Evolutionary conservation across 768 basidiomycete genomes (phyloP).

Genomic region (Rubroboletus pulcherrimus): DNA sequence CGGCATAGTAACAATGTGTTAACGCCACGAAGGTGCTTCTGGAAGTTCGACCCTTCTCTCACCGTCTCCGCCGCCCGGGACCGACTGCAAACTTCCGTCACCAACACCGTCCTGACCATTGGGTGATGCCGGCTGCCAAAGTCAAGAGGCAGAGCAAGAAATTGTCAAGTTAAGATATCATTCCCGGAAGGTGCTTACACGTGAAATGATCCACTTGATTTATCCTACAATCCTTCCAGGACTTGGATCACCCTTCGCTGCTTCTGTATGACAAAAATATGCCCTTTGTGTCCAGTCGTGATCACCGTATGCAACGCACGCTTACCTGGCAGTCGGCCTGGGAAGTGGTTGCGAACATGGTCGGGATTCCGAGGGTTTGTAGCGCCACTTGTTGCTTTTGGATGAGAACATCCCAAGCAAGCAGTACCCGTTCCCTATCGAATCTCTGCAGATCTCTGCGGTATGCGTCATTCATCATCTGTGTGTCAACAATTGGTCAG

Average conservation of each 20-base stretch:
- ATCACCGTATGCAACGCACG: neutral
- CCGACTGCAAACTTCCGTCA: neutral
- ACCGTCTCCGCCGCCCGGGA: constrained; percentile 4
- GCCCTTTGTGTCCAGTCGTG: neutral
- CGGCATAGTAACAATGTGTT: neutral
- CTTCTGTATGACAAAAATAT: constrained; percentile 38
- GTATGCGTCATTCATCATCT: constrained; percentile 67
- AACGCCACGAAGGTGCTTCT: constrained; percentile 15
- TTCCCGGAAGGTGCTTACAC: constrained; percentile 1
- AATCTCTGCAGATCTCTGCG: constrained; percentile 63
- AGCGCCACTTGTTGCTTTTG: constrained; percentile 66
- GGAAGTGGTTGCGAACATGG: constrained; percentile 60
- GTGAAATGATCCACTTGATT: neutral
- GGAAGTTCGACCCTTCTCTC: neutral
- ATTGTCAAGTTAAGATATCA: neutral
- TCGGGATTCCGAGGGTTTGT: constrained; percentile 58
- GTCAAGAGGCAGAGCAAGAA: neutral
- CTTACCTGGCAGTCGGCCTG: constrained; percentile 55
- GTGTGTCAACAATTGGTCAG: constrained; percentile 19
- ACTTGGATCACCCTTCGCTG: constrained; percentile 72
- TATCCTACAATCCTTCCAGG: constrained; percentile 46
- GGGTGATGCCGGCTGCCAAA: neutral
- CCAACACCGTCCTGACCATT: neutral
- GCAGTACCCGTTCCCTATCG: constrained; percentile 63
- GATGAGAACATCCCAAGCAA: constrained; percentile 76